Percentiles rank a stretch among this genome's conserved stretches.
These are phyloP conservation scores for Cucumis sativus DNA, from an alignment of 306 rosid genomes.

Conservation along the genomic window DNA sequence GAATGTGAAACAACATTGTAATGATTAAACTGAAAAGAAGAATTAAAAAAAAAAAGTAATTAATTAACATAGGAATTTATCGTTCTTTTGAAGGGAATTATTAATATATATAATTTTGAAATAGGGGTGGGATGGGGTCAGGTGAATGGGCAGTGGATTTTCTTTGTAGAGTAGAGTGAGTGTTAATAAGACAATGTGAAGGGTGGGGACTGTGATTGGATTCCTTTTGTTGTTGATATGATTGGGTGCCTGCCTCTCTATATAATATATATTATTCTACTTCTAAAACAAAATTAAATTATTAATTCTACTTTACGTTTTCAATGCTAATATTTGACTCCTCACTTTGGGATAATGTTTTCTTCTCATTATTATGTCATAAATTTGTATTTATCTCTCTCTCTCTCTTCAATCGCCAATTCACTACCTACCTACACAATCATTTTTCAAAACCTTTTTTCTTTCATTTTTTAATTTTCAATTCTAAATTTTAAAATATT, in stretches of 20 bases:
- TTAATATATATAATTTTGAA: too few species aligned
- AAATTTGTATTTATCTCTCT: neutral
- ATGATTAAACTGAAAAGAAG: neutral
- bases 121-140: neutral
- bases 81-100: too few species aligned
- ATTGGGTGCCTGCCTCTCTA: constrained; percentile 5
- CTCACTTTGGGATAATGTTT: neutral
- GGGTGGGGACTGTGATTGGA: neutral
- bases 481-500: too few species aligned
- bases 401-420: too few species aligned
- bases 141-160: neutral
- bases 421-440: too few species aligned
- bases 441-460: too few species aligned
- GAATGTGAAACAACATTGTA: neutral
- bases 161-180: neutral
- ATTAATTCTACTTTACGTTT: neutral
- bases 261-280: neutral
- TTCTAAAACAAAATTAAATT: neutral
- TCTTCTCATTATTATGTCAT: neutral
- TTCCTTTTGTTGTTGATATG: constrained; percentile 7
- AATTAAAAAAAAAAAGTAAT: neutral
- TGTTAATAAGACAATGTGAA: neutral
- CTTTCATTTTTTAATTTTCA: too few species aligned
- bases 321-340: neutral
- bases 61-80: neutral